phyloP scores from a whole-genome alignment of 495 filamentous ascomycete genomes.

The Thozetella sp. region DNA sequence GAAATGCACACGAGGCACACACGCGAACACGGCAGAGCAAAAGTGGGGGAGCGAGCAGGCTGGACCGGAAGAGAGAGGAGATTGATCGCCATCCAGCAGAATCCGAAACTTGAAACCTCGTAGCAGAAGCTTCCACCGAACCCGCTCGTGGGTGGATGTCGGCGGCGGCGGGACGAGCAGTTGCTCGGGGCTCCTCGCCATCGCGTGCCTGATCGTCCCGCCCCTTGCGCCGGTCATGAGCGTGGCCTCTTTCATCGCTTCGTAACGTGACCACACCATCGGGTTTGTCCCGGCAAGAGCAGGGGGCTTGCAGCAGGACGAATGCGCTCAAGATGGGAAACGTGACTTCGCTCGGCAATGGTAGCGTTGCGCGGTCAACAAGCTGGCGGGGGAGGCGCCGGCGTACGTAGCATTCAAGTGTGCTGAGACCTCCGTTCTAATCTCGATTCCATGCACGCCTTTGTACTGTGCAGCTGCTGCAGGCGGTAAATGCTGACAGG shows the following conservation, averaged over 20 bases:
- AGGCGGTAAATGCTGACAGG: no score
- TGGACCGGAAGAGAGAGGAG: neutral
- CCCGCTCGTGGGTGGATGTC: neutral
- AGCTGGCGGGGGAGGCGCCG: no score
- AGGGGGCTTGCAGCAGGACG: neutral
- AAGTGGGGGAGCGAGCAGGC: conserved; percentile 1
- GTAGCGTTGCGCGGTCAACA: no score
- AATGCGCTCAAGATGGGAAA: neutral
- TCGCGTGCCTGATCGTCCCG: conserved; percentile 12
- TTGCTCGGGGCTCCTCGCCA: neutral
- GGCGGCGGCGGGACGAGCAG: conserved; percentile 3
- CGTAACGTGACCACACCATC: neutral
- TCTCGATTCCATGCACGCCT: neutral
- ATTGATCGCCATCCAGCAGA: conserved; percentile 10
- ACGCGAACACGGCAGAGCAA: neutral
- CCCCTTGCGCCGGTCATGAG: conserved; percentile 4
- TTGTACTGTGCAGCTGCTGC: neutral
- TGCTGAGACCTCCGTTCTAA: conserved; percentile 1
- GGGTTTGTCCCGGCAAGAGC: neutral
- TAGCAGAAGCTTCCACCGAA: conserved; percentile 5
- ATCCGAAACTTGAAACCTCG: conserved; percentile 10
- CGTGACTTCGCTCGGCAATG: no score
- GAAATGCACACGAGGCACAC: neutral
- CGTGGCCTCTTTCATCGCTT: neutral
- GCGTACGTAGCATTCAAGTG: neutral